Evolutionary conservation across 306 rosid genomes (phyloP), one percentile per base, ranked within the genome.

Genomic region (Pyrus betulifolia): DNA sequence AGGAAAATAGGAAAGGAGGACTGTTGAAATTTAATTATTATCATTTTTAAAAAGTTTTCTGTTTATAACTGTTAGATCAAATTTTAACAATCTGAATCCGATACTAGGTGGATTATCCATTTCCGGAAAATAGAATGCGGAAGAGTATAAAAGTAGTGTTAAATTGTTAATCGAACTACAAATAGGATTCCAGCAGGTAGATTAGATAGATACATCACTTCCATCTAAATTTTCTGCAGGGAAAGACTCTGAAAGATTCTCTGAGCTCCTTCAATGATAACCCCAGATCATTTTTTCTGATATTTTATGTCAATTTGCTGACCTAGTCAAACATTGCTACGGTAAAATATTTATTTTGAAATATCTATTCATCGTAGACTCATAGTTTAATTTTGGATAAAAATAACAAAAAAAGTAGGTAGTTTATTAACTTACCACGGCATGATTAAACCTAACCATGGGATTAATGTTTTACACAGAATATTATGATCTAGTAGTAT

Each of bases 231-330:
- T 78, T 62, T 65, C 69, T 30, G 70, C 60, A 18, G 54, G 51
- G 38, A 21, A 21, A 69, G 79, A 70, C 78, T 51, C 77, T 52
- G 72, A 70, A 83, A 75, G 80, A 83, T 79, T 79, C 86, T 79
- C 80, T 49, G 44, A 66, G 67, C 22, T 65, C 33, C 72, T 42
- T 31, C 80, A 70, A 79, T 79, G 44, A 82, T 64, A 61, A 61
- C 44, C 18, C 51, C 30, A n/a, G 78, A 65, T 27, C 14, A 3
- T 35, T 59, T 30, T 23, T 46, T 12, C 7, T 31, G 19, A 30
- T 22, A 4, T 49, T n/a, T 23, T 63, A 11, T 42, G 11, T 22
- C 74, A 25, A 25, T 69, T 62, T 33, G 70, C 23, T 83, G 83
- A 70, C 80, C 59, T 35, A 35, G 83, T 79, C 86, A 79, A 79